A percentile compares a stretch with the other conserved stretches of the same genome.
phyloP scores from a whole-genome alignment of 2,329 filamentous ascomycete species.

The Epicoccum nigrum region DNA sequence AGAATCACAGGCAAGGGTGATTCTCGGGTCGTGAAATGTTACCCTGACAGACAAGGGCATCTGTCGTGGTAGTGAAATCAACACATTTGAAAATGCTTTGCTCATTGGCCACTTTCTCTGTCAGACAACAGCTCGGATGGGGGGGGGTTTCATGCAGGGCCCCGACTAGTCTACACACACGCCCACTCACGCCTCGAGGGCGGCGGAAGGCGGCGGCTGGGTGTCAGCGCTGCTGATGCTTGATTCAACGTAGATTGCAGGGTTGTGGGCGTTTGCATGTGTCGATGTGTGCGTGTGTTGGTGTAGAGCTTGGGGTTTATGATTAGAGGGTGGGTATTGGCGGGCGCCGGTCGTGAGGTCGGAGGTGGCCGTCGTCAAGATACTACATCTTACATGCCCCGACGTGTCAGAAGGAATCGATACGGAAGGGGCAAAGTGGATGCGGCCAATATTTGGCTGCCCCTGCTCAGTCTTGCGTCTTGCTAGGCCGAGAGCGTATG shows the following conservation, averaged over 20 bases:
- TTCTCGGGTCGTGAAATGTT: no score
- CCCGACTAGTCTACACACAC: not conserved
- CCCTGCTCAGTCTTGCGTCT: not conserved
- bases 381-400: no score
- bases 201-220: not conserved
- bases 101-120: no score
- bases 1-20: no score
- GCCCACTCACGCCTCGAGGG: constrained; percentile 1
- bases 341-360: not conserved
- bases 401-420: no score
- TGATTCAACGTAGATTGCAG: constrained; percentile 11
- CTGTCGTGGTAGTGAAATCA: no score
- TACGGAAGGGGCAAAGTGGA: no score
- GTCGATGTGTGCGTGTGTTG: not conserved
- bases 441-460: not conserved
- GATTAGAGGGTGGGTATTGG: not conserved
- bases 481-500: no score
- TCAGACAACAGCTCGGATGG: no score
- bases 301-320: not conserved
- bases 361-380: constrained; percentile 1
- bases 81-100: no score
- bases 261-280: not conserved
- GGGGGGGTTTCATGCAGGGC: constrained; percentile 1
- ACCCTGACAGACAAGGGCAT: no score
- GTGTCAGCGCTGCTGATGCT: constrained; percentile 5